Conservation (phyloP, 352 stramenopile genomes). For the Globisporangium okanoganense region DNA sequence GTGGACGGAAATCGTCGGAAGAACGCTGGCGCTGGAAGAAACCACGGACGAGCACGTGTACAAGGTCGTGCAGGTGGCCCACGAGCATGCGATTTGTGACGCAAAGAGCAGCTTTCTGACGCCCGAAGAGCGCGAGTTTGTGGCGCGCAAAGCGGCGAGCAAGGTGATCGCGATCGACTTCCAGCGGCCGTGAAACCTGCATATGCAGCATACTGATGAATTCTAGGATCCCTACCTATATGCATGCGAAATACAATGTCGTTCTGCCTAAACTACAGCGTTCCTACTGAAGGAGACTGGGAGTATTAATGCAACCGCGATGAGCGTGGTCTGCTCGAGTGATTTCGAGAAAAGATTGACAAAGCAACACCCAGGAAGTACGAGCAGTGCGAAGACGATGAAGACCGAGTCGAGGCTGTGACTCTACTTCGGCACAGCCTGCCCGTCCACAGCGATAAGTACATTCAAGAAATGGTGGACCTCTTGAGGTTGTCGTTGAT, state of each 20-base stretch:
- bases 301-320: background rate
- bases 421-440: conserved; percentile 3
- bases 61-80: conserved; percentile 60
- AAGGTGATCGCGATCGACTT: conserved; percentile 28
- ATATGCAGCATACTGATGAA: too few relatives aligned
- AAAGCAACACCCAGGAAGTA: background rate
- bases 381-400: background rate
- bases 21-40: conserved; percentile 25
- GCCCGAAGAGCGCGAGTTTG: conserved; percentile 29
- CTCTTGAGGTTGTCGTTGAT: background rate
- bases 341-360: background rate
- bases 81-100: conserved; percentile 23
- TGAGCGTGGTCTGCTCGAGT: background rate
- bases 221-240: too few relatives aligned
- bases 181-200: background rate
- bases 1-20: conserved; percentile 38
- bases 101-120: conserved; percentile 25
- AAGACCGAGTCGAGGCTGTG: background rate
- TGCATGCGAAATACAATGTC: too few relatives aligned
- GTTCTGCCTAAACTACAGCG: too few relatives aligned
- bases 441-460: background rate
- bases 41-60: conserved; percentile 60
- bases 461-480: background rate
- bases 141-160: conserved; percentile 30
- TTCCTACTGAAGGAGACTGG: too few relatives aligned